These are phyloP conservation scores for Leccinum aurantiacum DNA, from an alignment of 768 basidiomycete species.

Conservation along the genomic window DNA sequence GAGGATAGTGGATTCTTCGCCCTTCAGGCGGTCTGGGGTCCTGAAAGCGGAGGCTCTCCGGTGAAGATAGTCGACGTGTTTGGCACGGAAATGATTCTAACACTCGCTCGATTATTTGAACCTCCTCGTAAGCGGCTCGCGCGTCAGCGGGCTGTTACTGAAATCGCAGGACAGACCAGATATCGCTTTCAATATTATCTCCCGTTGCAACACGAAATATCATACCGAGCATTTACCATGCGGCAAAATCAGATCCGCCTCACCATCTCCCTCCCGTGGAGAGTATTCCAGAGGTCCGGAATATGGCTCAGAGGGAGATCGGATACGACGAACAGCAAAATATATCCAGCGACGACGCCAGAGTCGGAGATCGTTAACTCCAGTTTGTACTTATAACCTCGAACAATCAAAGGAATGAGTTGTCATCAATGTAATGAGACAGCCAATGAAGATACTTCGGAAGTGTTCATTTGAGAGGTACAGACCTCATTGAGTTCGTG, in stretches of 20 bases:
- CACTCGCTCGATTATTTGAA: not conserved
- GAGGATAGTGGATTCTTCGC: not conserved
- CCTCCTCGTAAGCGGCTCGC: not conserved
- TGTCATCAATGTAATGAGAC: not conserved
- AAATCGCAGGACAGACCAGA: not conserved
- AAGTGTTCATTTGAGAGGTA: too few species aligned
- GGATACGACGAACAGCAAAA: not conserved
- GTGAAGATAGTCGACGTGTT: not conserved
- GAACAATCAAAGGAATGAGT: not conserved
- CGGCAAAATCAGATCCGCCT: not conserved
- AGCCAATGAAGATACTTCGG: not conserved
- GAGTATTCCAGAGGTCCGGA: not conserved
- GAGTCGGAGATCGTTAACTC: not conserved
- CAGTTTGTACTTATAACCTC: not conserved
- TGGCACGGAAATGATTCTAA: not conserved
- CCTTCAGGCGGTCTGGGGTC: not conserved
- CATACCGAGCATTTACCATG: not conserved
- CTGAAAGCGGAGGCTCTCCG: not conserved
- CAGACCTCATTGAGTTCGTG: not conserved
- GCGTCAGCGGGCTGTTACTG: not conserved
- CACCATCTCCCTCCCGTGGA: not conserved
- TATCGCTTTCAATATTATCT: not conserved
- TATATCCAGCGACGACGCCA: not conserved
- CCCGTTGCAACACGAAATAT: not conserved
- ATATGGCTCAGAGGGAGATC: not conserved